Evolutionary conservation across 805 yeast genomes (phyloP).

Genomic region (Metschnikowia kunwiensis): DNA sequence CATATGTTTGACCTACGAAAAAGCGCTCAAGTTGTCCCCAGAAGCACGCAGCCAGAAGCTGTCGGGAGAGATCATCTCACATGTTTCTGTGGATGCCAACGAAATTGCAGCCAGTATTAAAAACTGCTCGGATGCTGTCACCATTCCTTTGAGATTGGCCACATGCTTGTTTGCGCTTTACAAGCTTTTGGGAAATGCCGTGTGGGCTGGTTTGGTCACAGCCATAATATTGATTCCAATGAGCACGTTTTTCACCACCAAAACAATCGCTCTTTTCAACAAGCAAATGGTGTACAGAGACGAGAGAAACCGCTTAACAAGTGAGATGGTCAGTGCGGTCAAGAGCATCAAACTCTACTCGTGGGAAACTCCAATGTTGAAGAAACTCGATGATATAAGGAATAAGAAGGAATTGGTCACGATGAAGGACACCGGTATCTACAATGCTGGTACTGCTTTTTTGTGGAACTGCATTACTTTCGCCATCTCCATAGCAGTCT

Average conservation of each 20-base stretch:
- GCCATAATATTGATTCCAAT: slow-evolving; percentile 58
- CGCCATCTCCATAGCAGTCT: slow-evolving; percentile 33
- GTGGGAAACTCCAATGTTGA: slow-evolving; percentile 66
- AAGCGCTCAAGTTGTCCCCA: slow-evolving; percentile 65
- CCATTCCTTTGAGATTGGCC: slow-evolving; percentile 49
- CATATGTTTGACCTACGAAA: slow-evolving; percentile 62
- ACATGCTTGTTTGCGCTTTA: slow-evolving; percentile 54
- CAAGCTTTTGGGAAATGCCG: slow-evolving; percentile 54
- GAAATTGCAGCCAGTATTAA: slow-evolving; percentile 54
- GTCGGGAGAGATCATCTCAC: slow-evolving; percentile 77
- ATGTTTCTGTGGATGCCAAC: slow-evolving; percentile 72
- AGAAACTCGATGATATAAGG: slow-evolving; percentile 50
- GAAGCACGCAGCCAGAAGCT: slow-evolving; percentile 57
- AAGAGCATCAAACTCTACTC: slow-evolving; percentile 66
- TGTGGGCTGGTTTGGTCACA: slow-evolving; percentile 53
- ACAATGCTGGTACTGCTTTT: slow-evolving; percentile 31
- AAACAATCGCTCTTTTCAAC: slow-evolving; percentile 44
- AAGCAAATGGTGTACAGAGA: slow-evolving; percentile 64
- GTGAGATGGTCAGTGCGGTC: slow-evolving; percentile 57
- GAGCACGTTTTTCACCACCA: slow-evolving; percentile 46
- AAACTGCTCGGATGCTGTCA: slow-evolving; percentile 47
- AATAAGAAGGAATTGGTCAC: slow-evolving; percentile 56
- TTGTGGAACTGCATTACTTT: slow-evolving; percentile 41
- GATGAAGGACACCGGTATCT: slow-evolving; percentile 43
- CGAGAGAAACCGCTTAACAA: slow-evolving; percentile 53